These are phyloP conservation scores for Trapa bicornis DNA, from an alignment of 345 rosid species.

Conservation along the genomic window DNA sequence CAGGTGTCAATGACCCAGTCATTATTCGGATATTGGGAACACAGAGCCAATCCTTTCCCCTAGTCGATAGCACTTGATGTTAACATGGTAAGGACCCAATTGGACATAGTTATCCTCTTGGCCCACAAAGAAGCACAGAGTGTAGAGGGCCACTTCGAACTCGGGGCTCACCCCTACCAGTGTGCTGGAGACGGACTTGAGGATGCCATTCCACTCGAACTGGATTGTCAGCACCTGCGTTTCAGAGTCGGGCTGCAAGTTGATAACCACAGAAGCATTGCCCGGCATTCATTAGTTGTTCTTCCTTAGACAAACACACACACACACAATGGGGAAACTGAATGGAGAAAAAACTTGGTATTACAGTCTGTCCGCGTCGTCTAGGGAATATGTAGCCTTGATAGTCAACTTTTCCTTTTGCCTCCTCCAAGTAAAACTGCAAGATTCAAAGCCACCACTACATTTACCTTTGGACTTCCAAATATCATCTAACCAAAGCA, in stretches of 20 bases:
- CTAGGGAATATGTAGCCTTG: slow-evolving; percentile 85
- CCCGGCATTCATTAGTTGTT: no score
- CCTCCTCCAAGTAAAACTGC: slow-evolving; percentile 84
- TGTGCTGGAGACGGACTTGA: slow-evolving; percentile 79
- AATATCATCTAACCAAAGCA: background rate
- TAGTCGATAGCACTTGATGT: slow-evolving; percentile 80
- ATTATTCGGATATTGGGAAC: slow-evolving; percentile 58
- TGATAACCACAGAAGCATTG: background rate
- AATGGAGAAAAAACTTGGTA: slow-evolving; percentile 6
- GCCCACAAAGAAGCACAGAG: slow-evolving; percentile 67
- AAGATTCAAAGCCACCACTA: background rate
- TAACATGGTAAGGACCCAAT: slow-evolving; percentile 77
- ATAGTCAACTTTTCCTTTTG: slow-evolving; percentile 71
- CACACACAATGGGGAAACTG: no score
- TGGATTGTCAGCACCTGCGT: slow-evolving; percentile 54
- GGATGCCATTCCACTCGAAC: slow-evolving; percentile 86
- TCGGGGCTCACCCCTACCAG: slow-evolving; percentile 1
- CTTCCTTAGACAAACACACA: no score
- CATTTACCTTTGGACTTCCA: background rate
- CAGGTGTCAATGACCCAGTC: slow-evolving; percentile 3
- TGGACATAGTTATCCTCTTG: slow-evolving; percentile 65
- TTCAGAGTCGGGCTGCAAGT: slow-evolving; percentile 52
- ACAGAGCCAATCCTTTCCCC: slow-evolving; percentile 54
- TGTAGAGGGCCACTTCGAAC: slow-evolving; percentile 41
- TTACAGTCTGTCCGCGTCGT: slow-evolving; percentile 64